Conservation (phyloP, 345 rosid genomes). For the Adansonia digitata region DNA sequence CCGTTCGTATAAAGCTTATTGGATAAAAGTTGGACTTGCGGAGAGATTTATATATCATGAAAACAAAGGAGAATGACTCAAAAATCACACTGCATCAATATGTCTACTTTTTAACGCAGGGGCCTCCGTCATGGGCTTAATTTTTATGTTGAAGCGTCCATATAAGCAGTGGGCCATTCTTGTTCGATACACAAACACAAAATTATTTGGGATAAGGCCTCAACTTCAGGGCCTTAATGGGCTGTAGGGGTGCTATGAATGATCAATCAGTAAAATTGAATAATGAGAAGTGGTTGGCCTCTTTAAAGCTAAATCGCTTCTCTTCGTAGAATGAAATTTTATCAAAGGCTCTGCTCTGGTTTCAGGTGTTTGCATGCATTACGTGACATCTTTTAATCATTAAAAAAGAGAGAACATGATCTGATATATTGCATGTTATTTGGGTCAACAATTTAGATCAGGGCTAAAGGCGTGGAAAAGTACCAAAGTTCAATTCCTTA, state of each 20-base stretch:
- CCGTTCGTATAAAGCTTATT: no score
- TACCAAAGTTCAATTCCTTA: neutral
- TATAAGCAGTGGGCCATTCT: no score
- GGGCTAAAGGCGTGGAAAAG: neutral
- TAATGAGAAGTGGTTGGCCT: no score
- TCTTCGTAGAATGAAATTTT: no score
- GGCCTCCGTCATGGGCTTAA: neutral
- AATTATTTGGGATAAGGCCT: no score
- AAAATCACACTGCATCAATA: neutral
- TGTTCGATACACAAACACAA: no score
- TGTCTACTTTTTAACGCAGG: neutral
- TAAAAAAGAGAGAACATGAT: neutral
- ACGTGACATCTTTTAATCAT: no score
- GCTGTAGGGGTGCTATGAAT: no score
- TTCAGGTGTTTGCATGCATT: neutral
- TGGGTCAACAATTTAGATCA: neutral
- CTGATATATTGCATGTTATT: neutral
- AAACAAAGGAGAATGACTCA: neutral
- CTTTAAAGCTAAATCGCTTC: no score
- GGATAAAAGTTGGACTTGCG: no score
- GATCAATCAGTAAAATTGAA: neutral
- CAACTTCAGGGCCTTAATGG: no score
- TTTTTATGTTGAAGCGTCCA: neutral
- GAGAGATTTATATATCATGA: no score
- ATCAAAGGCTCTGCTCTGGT: neutral